Percentiles rank a stretch among this genome's conserved stretches.
phyloP scores from a whole-genome alignment of 805 yeast species.

The Saccharomycopsis synnaedendra region DNA sequence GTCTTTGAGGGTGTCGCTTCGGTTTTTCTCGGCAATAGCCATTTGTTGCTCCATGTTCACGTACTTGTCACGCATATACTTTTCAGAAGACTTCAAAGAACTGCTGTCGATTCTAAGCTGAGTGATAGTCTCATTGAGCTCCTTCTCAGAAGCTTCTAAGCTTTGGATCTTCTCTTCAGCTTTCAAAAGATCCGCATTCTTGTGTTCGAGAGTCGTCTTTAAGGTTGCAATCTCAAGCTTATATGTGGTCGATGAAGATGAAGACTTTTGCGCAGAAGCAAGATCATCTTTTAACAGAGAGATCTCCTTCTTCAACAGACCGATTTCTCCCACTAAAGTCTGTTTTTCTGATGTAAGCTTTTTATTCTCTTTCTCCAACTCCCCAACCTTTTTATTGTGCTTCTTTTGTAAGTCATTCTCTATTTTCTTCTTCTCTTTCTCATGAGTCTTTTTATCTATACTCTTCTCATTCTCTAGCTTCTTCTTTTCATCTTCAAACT shows the following conservation, averaged over 20 bases:
- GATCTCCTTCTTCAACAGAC: conserved; percentile 25
- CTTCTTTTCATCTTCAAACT: conserved; percentile 21
- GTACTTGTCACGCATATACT: conserved; percentile 26
- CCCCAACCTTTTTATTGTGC: conserved; percentile 18
- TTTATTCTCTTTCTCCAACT: conserved; percentile 19
- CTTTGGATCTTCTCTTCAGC: conserved; percentile 26
- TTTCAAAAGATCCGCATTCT: conserved; percentile 31
- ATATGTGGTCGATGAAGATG: conserved; percentile 30
- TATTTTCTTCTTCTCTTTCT: conserved; percentile 18
- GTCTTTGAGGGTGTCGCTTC: conserved; percentile 21
- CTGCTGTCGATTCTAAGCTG: conserved; percentile 30
- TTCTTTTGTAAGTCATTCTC: conserved; percentile 15
- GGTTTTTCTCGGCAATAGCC: conserved; percentile 26
- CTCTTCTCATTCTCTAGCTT: conserved; percentile 26
- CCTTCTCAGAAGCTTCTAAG: conserved; percentile 29
- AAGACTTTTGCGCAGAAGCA: conserved; percentile 6
- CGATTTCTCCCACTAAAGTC: conserved; percentile 28
- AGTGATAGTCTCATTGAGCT: conserved; percentile 27
- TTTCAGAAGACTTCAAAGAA: conserved; percentile 26
- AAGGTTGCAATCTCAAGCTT: conserved; percentile 39
- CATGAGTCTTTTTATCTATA: conserved; percentile 19
- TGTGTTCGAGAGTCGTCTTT: conserved; percentile 32
- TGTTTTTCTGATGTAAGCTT: conserved; percentile 22
- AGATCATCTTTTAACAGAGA: conserved; percentile 22
- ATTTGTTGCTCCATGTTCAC: conserved; percentile 24